phyloP scores from a whole-genome alignment of 2,329 filamentous ascomycete species.

The Calonectria leucothoes region DNA sequence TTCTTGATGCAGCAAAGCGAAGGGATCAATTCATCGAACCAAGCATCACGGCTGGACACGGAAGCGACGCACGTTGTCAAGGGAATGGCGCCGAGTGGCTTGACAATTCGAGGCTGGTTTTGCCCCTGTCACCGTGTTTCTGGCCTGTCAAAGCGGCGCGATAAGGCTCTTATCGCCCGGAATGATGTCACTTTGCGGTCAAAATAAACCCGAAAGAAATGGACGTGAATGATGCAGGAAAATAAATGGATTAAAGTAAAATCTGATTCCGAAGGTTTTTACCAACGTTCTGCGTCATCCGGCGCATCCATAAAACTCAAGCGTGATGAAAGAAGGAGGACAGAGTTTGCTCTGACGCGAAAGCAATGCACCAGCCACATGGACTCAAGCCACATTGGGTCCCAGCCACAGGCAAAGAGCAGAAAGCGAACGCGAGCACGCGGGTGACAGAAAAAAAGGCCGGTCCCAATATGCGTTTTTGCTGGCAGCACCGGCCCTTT shows the following conservation, averaged over 20 bases:
- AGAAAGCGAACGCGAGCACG: too few species aligned
- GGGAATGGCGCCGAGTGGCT: slow-evolving; percentile 8
- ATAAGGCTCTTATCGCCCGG: not conserved
- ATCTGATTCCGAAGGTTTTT: not conserved
- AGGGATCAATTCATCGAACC: not conserved
- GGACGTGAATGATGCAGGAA: not conserved
- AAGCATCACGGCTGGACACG: not conserved
- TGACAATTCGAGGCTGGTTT: not conserved
- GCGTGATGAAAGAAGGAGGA: not conserved
- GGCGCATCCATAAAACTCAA: not conserved
- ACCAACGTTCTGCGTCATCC: not conserved
- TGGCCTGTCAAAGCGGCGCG: not conserved
- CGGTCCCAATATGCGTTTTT: too few species aligned
- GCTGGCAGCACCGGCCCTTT: too few species aligned
- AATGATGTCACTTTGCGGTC: not conserved
- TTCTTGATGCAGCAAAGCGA: not conserved
- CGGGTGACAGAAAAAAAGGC: too few species aligned
- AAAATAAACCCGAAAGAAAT: not conserved
- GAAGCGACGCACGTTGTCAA: not conserved
- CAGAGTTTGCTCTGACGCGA: not conserved
- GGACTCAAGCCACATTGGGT: not conserved
- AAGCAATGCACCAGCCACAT: not conserved
- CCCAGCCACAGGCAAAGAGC: not conserved
- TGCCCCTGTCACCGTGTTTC: not conserved
- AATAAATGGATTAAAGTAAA: not conserved